Evolutionary conservation across 169 alveolate species (phyloP).

Genomic region (Plasmodium coatneyi): DNA sequence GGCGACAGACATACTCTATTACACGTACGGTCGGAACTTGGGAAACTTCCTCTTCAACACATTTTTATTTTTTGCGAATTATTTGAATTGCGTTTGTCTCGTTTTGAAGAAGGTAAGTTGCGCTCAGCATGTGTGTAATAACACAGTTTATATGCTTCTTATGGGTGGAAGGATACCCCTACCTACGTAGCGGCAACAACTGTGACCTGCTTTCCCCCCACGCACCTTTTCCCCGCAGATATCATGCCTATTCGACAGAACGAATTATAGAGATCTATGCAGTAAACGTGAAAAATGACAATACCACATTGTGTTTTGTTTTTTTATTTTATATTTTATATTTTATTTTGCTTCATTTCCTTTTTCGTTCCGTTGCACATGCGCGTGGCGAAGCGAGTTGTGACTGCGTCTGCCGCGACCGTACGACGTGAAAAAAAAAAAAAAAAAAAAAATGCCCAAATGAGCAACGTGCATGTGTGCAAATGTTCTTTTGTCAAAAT

Average conservation of each 20-base stretch:
- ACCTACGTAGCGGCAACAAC: neutral
- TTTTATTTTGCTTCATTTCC: neutral
- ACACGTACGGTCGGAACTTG: constrained; percentile 43
- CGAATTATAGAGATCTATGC: constrained; percentile 24
- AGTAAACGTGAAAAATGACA: constrained; percentile 20
- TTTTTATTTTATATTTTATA: neutral
- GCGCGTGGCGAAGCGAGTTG: neutral
- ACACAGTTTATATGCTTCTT: neutral
- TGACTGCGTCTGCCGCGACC: neutral
- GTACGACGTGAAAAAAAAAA: neutral
- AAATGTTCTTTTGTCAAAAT: neutral
- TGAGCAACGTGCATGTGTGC: neutral
- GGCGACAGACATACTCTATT: constrained; percentile 17
- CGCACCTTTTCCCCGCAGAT: constrained; percentile 6
- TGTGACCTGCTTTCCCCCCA: neutral
- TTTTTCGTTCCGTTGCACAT: neutral
- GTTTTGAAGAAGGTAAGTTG: constrained; percentile 57
- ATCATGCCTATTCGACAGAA: constrained; percentile 20
- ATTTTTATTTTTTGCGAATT: constrained; percentile 58
- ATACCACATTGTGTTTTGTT: neutral
- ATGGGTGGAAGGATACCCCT: neutral
- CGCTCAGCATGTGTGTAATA: neutral
- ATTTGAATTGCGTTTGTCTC: constrained; percentile 56
- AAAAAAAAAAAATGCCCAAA: neutral
- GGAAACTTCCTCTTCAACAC: constrained; percentile 59